phyloP scores from a whole-genome alignment of 768 basidiomycete genomes.

The Royoungia palumana region DNA sequence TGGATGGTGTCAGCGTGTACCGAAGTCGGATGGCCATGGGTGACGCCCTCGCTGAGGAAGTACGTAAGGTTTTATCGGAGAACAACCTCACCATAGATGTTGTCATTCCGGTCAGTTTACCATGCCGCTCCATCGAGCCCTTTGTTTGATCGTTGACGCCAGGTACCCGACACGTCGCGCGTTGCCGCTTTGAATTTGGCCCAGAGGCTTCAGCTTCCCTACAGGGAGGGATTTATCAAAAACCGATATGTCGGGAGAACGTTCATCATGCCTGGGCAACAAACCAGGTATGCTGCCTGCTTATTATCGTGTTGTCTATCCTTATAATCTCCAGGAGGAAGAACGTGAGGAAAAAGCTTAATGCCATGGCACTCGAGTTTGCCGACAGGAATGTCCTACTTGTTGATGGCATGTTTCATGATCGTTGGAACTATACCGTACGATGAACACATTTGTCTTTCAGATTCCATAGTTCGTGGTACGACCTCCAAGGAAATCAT shows the following conservation, averaged over 20 bases:
- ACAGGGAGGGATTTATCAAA: conserved; percentile 98
- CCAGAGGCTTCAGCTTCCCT: conserved; percentile 84
- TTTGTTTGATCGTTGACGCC: conserved; percentile 1
- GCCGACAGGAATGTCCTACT: conserved; percentile 87
- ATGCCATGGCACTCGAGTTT: conserved; percentile 99
- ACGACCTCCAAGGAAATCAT: conserved; percentile 99
- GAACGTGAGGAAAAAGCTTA: conserved; percentile 92
- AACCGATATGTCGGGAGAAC: conserved; percentile 98
- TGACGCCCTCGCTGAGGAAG: conserved; percentile 87
- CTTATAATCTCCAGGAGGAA: conserved; percentile 56
- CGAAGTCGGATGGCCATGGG: conserved; percentile 99
- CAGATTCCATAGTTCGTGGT: conserved; percentile 97
- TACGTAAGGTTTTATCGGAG: conserved; percentile 65
- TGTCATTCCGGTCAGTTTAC: conserved; percentile 75
- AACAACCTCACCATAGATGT: conserved; percentile 81
- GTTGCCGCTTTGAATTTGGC: conserved; percentile 96
- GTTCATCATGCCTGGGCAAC: conserved; percentile 99
- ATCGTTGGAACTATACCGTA: not conserved
- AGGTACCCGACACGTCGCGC: conserved; percentile 95
- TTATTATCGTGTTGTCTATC: not conserved
- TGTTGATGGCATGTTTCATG: conserved; percentile 73
- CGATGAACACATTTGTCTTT: not conserved
- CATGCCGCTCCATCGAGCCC: not conserved
- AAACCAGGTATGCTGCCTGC: conserved; percentile 63
- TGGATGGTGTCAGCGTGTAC: conserved; percentile 97